These are phyloP conservation scores for Phytophthora meadii DNA, from an alignment of 352 stramenopile genomes.

Conservation along the genomic window DNA sequence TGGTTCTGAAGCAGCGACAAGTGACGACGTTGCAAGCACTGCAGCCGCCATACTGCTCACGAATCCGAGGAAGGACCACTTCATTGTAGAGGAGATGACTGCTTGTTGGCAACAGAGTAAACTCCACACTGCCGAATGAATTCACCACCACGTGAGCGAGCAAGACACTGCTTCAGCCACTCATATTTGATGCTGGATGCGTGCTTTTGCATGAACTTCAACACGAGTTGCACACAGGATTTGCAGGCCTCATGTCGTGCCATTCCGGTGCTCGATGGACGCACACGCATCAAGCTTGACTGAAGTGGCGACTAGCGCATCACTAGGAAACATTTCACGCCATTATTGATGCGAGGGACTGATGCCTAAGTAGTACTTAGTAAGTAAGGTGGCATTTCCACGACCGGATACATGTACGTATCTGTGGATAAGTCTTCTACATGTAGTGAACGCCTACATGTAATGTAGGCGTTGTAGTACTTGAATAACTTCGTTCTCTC, in stretches of 20 bases:
- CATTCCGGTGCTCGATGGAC: conserved; percentile 21
- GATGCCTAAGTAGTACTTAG: too few relatives aligned
- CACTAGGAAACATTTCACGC: not conserved
- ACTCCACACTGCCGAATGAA: conserved; percentile 2
- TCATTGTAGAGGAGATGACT: conserved; percentile 5
- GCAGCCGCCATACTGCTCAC: conserved; percentile 2
- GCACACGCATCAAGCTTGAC: not conserved
- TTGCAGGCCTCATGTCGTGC: conserved; percentile 6
- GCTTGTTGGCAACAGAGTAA: conserved; percentile 8
- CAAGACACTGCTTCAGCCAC: conserved; percentile 16
- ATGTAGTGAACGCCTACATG: not conserved
- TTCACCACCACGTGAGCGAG: not conserved
- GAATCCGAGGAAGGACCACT: conserved; percentile 17
- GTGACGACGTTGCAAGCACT: conserved; percentile 1
- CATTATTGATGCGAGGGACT: not conserved
- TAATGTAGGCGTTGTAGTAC: too few relatives aligned
- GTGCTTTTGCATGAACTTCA: conserved; percentile 13
- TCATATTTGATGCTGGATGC: conserved; percentile 25
- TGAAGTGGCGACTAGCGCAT: conserved; percentile 11
- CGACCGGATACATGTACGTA: not conserved
- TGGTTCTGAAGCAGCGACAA: conserved; percentile 4
- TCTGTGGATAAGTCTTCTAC: conserved; percentile 1
- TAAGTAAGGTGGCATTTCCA: too few relatives aligned
- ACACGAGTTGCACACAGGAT: conserved; percentile 4
- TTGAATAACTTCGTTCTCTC: too few relatives aligned